Base-by-base conservation (phyloP, 345 rosid genomes). In the Chamaenerion angustifolium region DNA sequence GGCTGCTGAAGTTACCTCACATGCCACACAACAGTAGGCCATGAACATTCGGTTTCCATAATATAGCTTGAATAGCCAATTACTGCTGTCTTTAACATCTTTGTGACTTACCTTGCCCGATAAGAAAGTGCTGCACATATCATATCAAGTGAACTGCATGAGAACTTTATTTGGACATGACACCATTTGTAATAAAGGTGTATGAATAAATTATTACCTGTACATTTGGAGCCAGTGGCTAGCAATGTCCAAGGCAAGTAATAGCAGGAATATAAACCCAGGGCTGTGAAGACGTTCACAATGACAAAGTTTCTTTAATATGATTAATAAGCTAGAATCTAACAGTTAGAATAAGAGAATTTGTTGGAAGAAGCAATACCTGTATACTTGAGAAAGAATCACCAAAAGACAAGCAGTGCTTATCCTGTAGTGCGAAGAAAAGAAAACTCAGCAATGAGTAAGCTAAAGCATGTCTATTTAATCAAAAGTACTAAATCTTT, bases 141-240 rank as follows among this genome's bases (percentile, higher is more conserved):
- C 25, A 21, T 2, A 21, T 21, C 25, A 21, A 21, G 25, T 2
- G 25, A n/a, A 21, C 25, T 21, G 25, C 25, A 21, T 21, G 25
- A 21, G 25, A 21, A 21, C 25, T 21, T 21, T 21, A 21, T 4
- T 21, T 21, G n/a, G n/a, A n/a, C 25, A 21, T 2, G 25, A 21
- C 2, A 21, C 25, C 25, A 21, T 21, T 0, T 21, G 4, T 21
- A 21, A 21, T 21, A 21, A 21, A 21, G 25, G 25, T 21, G 4
- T 21, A 21, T 21, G 25, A 21, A 21, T 21, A 21, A 21, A 21
- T 21, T 21, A 21, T 21, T 70, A 86, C 96, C 96, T 90, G 70
- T 83, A 83, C 95, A 90, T 82, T 71, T 83, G 98, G 35, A 90
- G 76, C 96, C 95, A 90, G 62, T 90, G 98, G 69, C 96, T 86